These are phyloP conservation scores for Taxillus chinensis DNA, from an alignment of 164 flowering plant genomes.

Conservation along the genomic window DNA sequence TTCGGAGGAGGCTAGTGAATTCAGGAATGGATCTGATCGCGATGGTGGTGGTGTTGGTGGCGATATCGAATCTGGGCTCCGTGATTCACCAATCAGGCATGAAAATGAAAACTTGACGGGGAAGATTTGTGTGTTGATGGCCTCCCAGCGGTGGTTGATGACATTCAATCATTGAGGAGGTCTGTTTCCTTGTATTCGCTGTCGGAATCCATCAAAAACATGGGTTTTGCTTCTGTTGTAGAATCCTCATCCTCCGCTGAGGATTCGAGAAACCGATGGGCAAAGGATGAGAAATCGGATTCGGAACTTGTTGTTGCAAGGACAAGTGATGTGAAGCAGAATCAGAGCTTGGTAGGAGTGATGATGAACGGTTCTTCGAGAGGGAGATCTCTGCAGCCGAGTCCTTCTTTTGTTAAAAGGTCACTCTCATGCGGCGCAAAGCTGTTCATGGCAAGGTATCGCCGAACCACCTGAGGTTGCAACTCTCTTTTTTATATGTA, in stretches of 20 bases:
- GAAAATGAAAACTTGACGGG: background rate
- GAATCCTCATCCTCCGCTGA: background rate
- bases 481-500: conserved; percentile 7
- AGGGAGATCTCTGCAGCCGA: conserved; percentile 11
- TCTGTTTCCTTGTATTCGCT: conserved; percentile 34
- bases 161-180: conserved; percentile 21
- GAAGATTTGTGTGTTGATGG: no score
- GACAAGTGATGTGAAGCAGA: background rate
- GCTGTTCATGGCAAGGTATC: conserved; percentile 12
- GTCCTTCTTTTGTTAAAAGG: conserved; percentile 21
- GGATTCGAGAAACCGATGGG: conserved; percentile 7
- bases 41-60: background rate
- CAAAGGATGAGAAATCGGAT: background rate
- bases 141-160: background rate
- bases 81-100: background rate
- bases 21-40: conserved; percentile 10
- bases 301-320: background rate
- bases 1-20: conserved; percentile 5
- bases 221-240: conserved; percentile 8
- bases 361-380: conserved; percentile 10
- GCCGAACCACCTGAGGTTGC: background rate
- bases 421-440: conserved; percentile 34
- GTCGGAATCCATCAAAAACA: conserved; percentile 18
- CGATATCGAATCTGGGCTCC: no score
- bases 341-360: conserved; percentile 7